Percentiles rank a stretch among this genome's conserved stretches.
Conservation (phyloP, 2,329 filamentous ascomycete genomes). For the Colletotrichum orchidophilum region DNA sequence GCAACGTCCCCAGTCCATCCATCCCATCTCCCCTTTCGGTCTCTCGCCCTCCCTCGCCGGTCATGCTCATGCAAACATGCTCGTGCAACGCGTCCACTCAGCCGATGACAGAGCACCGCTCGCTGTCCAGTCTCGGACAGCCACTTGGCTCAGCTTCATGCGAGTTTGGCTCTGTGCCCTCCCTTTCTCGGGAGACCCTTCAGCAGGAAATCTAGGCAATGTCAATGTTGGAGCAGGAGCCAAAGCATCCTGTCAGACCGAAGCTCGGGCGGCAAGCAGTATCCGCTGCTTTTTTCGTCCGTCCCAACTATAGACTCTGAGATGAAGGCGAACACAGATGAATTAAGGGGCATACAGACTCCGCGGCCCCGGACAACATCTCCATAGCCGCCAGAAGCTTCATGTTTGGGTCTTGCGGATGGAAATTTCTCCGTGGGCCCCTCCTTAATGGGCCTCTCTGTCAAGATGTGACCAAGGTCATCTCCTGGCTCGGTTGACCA, state of each 20-base stretch:
- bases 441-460: constrained; percentile 9
- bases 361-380: not conserved
- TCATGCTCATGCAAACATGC: constrained; percentile 23
- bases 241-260: not conserved
- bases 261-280: constrained; percentile 11
- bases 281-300: constrained; percentile 19
- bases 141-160: constrained; percentile 27
- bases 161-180: not conserved
- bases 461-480: constrained; percentile 18
- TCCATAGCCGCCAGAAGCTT: constrained; percentile 14
- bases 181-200: constrained; percentile 5
- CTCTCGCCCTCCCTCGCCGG: not conserved
- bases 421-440: constrained; percentile 6
- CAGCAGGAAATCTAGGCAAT: not conserved
- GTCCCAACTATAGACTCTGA: constrained; percentile 3
- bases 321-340: not conserved
- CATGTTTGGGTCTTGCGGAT: not conserved
- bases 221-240: not conserved
- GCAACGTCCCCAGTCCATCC: constrained; percentile 12
- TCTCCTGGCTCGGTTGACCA: not conserved
- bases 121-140: constrained; percentile 15
- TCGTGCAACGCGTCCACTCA: constrained; percentile 14
- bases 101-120: constrained; percentile 27
- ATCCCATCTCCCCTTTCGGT: constrained; percentile 9
- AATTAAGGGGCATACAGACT: constrained; percentile 14